Conservation (phyloP, 2,329 filamentous ascomycete species). For the Dactylellina cionopaga region DNA sequence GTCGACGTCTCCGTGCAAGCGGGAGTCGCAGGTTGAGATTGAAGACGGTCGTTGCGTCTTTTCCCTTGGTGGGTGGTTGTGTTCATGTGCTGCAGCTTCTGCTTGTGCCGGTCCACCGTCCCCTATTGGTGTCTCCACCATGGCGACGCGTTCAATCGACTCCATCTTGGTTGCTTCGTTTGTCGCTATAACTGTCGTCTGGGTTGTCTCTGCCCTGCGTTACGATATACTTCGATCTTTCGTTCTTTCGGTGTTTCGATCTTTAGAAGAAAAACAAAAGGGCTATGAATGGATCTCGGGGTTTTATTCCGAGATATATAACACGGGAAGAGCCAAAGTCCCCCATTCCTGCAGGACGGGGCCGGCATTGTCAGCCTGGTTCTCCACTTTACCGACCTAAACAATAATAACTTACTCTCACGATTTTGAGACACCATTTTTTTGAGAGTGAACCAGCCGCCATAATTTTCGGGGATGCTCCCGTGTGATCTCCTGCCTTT, state of each 20-base stretch:
- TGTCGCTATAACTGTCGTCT: not conserved
- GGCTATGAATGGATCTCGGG: conserved; percentile 6
- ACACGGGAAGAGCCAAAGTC: too few relatives aligned
- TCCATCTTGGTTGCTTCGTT: conserved; percentile 25
- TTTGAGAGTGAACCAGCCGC: conserved; percentile 33
- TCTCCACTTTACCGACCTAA: not conserved
- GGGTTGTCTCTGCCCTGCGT: not conserved
- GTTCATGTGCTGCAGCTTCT: not conserved
- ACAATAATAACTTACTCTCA: not conserved
- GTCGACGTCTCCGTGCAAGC: conserved; percentile 25
- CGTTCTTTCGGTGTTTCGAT: not conserved
- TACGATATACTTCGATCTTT: not conserved
- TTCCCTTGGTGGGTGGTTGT: conserved; percentile 5
- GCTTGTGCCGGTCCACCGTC: not conserved
- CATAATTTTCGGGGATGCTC: conserved; percentile 29
- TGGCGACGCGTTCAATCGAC: conserved; percentile 49
- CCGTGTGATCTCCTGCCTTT: conserved; percentile 22
- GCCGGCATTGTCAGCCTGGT: not conserved
- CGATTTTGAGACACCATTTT: conserved; percentile 1
- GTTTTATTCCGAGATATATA: conserved; percentile 29
- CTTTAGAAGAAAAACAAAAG: not conserved
- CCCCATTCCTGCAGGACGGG: not conserved
- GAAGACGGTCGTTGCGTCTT: conserved; percentile 38
- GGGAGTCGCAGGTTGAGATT: conserved; percentile 40
- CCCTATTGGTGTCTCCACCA: conserved; percentile 47